Base-by-base conservation (phyloP, 2,329 filamentous ascomycete species). In the Hymenotorrendiella dingleyae region DNA sequence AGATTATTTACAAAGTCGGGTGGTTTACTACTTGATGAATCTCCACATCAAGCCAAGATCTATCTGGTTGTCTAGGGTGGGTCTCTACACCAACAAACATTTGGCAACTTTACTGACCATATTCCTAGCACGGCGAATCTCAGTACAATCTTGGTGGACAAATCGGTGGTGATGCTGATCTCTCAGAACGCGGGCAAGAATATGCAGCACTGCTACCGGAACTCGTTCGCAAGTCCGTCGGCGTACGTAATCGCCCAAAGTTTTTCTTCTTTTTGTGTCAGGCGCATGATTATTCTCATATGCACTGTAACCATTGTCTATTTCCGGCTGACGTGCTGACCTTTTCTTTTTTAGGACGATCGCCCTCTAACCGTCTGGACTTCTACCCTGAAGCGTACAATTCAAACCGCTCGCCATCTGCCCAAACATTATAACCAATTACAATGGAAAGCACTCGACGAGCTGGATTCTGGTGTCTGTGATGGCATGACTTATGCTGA, bases 1-100 rank as follows among this genome's bases (percentile, higher is more conserved):
- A 62, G 93, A 98, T 66, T 98, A 98, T 61, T 74, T 98, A 21
- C 93, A 96, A 64, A 95, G 88, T 64, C 83, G 93, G 45, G 83
- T 98, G 33, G 91, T 98, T 34, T 98, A 98, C 67, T 98, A 96
- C 63, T 79, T 97, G 45, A 96, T 97, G 82, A 98, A 97, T 63
- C 74, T 98, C 28, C 93, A 98, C 67, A 98, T 98, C 64, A 91
- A 91, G 52, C 91, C 91, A 14, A 80, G 93, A 43, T 94, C 89
- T 4, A 94, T 98, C 53, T 98, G 93, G 93, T 70, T 98, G 39
- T 97, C 93, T 54, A 76, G 93, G 51, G 86, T 91, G 71, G 66
- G 82, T 74, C 11, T 14, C 21, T 7, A 14, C 19, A 20, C 17
- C 3, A 12, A 22, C 7, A 26, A 36, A 29, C 22, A 14, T 33